A percentile compares a stretch with the other conserved stretches of the same genome.
Evolutionary conservation across 2,329 filamentous ascomycete species (phyloP).

Genomic region (Cladobotryum mycophilum): DNA sequence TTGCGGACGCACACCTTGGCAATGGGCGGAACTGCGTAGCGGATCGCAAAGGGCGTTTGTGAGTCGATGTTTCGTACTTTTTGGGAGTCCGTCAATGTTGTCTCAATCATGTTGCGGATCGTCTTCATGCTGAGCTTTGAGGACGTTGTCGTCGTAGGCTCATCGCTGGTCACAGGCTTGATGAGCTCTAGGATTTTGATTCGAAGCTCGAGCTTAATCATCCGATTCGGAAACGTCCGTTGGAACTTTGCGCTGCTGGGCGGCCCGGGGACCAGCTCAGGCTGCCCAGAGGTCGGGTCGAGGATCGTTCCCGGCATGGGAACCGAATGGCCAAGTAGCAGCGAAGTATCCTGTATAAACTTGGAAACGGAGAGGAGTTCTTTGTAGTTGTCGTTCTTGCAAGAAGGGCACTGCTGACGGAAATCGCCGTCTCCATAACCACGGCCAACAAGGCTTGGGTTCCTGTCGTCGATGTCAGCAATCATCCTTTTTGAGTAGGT

Average conservation of each 20-base stretch:
- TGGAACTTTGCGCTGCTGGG: constrained; percentile 16
- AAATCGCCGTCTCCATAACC: constrained; percentile 58
- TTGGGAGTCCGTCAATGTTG: constrained; percentile 30
- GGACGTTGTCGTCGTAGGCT: not conserved
- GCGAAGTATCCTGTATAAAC: constrained; percentile 39
- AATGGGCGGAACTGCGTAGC: constrained; percentile 18
- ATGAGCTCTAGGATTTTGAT: constrained; percentile 36
- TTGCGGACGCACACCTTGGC: constrained; percentile 47
- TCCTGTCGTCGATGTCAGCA: constrained; percentile 1
- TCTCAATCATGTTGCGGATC: constrained; percentile 46
- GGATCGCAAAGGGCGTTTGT: constrained; percentile 12
- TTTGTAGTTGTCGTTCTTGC: constrained; percentile 45
- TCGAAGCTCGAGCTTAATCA: constrained; percentile 44
- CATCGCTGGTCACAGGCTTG: constrained; percentile 11
- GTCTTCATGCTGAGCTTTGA: constrained; percentile 37
- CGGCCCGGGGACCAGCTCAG: constrained; percentile 26
- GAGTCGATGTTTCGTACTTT: constrained; percentile 37
- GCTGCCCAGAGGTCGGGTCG: constrained; percentile 44
- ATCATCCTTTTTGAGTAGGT: not conserved
- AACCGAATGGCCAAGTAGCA: constrained; percentile 7
- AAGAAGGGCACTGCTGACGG: constrained; percentile 41
- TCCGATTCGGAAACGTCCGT: constrained; percentile 51
- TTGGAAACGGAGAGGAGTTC: constrained; percentile 55
- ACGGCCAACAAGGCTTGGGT: constrained; percentile 29
- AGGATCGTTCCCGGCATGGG: constrained; percentile 67